Evolutionary conservation across 169 alveolate species (phyloP), one percentile per base, ranked within the genome.

Genomic region (Plasmodium berghei): DNA sequence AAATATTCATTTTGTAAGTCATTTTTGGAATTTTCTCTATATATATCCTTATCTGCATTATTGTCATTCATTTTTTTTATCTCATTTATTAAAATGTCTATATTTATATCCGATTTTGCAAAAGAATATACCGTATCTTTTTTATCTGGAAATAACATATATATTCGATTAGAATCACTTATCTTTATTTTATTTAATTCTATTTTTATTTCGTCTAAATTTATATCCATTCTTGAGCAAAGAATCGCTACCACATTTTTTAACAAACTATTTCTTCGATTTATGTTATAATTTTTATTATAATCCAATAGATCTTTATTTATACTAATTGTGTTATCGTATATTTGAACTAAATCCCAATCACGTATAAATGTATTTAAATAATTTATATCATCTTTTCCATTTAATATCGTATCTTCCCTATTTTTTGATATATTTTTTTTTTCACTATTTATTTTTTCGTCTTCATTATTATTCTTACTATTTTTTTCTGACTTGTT

Each of bases 201-300:
- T 42, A 22, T 77, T 34, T 8, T 16, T 26, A 77, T 70, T 22
- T 77, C 89, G 1, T 77, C 77, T 58, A 77, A 64, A 63, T 55
- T 63, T 46, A 52, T 77, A 22, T 77, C 80, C 3, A 77, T 77
- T 12, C 16, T 74, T 18, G 73, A 67, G 26, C 80, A 77, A 16
- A 77, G 16, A n/a, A 49, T 42, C 26, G 40, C 18, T 42, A 77
- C 89, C 5, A 77, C 66, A 77, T 77, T 77, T 64, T 64, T 77
- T 14, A 77, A 45, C 54, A 64, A 63, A 28, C 49, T 49, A 9
- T 64, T 77, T 45, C 54, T 77, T 49, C 66, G 63, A 67, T 58
- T 59, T 22, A 6, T 16, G 10, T 77, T 77, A 14, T 77, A 67
- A 77, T 45, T 46, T 8, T 63, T 28, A 56, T 69, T 64, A 70